These are phyloP conservation scores for Herpetospermum pedunculosum DNA, from an alignment of 306 rosid genomes.

Conservation along the genomic window DNA sequence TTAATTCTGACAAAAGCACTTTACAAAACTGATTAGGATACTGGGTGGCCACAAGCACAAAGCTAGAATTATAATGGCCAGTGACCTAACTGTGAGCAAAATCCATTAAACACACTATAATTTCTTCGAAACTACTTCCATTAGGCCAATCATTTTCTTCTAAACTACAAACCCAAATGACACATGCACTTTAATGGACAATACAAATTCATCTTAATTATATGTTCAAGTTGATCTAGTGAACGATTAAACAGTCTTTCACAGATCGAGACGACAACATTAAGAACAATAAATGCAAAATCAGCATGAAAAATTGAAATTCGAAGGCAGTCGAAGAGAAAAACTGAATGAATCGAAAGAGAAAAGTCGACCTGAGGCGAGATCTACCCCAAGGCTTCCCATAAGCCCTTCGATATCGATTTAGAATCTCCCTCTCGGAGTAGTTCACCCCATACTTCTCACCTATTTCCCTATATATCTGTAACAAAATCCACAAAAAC, in stretches of 20 bases:
- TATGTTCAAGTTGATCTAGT: background rate
- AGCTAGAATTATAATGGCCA: background rate
- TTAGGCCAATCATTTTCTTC: background rate
- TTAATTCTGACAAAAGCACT: background rate
- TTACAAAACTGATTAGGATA: background rate
- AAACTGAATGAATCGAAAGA: background rate
- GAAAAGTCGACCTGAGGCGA: constrained; percentile 60
- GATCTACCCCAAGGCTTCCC: constrained; percentile 93
- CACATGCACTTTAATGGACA: background rate
- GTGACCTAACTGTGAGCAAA: background rate
- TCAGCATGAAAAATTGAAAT: background rate
- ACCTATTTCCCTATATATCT: constrained; percentile 77
- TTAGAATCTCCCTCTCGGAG: constrained; percentile 76
- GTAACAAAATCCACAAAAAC: background rate
- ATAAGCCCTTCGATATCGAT: constrained; percentile 84
- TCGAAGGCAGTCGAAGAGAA: background rate
- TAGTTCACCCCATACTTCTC: constrained; percentile 83
- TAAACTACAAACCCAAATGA: background rate
- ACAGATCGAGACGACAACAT: background rate
- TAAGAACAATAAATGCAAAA: background rate
- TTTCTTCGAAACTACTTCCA: background rate
- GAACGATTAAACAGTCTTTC: background rate
- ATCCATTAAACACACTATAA: background rate
- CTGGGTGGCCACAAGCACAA: background rate
- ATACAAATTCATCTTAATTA: background rate